Evolutionary conservation across 371 early-diverging fungal genomes (phyloP).

Genomic region (Apophysomyces variabilis): DNA sequence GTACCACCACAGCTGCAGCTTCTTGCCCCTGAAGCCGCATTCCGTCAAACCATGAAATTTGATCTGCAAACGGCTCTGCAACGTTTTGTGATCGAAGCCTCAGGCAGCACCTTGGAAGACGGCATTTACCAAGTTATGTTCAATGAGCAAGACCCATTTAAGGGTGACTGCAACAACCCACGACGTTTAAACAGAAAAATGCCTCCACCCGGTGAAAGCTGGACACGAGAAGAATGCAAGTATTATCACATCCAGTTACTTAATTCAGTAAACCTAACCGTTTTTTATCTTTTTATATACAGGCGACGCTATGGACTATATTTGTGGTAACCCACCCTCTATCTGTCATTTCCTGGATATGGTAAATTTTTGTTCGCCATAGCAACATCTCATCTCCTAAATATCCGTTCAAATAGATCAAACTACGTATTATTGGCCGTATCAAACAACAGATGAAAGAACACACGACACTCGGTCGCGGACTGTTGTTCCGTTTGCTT

Average conservation of each 20-base stretch:
- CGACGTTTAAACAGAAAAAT: constrained; percentile 48
- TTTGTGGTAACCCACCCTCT: constrained; percentile 73
- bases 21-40: constrained; percentile 35
- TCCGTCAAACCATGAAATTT: constrained; percentile 34
- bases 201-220: constrained; percentile 60
- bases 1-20: constrained; percentile 31
- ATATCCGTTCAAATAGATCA: constrained; percentile 27
- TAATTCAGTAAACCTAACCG: too few relatives aligned
- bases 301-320: constrained; percentile 63
- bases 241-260: background rate
- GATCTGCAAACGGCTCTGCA: constrained; percentile 26
- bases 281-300: background rate
- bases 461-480: constrained; percentile 42
- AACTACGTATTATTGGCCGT: constrained; percentile 45
- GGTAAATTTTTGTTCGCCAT: constrained; percentile 20
- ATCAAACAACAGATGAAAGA: constrained; percentile 39
- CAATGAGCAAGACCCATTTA: constrained; percentile 61
- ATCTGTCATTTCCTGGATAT: constrained; percentile 61
- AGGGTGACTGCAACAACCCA: constrained; percentile 69
- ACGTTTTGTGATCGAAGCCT: constrained; percentile 21
- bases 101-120: constrained; percentile 36
- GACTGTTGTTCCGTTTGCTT: constrained; percentile 36
- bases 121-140: constrained; percentile 59
- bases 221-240: constrained; percentile 65
- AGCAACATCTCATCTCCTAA: background rate